phyloP scores from a whole-genome alignment of 345 rosid genomes.

The Murraya koenigii region DNA sequence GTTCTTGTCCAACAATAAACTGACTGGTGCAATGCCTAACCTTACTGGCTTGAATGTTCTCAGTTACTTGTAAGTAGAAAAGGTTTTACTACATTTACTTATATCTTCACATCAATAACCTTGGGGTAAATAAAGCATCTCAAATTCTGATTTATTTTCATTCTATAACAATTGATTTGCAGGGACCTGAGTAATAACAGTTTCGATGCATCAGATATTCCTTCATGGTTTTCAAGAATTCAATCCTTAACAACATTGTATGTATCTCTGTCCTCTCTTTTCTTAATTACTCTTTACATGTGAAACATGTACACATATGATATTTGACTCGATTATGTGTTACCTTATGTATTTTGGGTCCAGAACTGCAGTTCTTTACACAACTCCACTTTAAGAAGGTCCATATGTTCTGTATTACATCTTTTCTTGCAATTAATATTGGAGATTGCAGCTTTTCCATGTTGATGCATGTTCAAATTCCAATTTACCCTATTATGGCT shows the following conservation, averaged over 20 bases:
- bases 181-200: constrained; percentile 84
- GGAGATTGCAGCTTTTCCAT: no score
- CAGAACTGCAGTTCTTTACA: background rate
- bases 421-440: background rate
- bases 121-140: background rate
- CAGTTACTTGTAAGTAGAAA: constrained; percentile 55
- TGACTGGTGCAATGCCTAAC: constrained; percentile 59
- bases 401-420: background rate
- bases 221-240: constrained; percentile 50
- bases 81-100: background rate
- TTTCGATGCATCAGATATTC: constrained; percentile 45
- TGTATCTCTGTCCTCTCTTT: constrained; percentile 19
- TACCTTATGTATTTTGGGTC: background rate
- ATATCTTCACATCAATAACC: background rate
- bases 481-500: no score
- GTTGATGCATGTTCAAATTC: background rate
- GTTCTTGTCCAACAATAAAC: constrained; percentile 64
- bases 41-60: constrained; percentile 52
- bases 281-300: background rate
- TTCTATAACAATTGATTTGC: constrained; percentile 20
- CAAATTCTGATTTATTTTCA: background rate
- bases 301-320: background rate
- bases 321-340: no score
- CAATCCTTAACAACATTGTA: constrained; percentile 69
- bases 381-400: background rate